Evolutionary conservation across 352 stramenopile genomes (phyloP), one percentile per base, ranked within the genome.

Genomic region (Aphanomyces euteiches): DNA sequence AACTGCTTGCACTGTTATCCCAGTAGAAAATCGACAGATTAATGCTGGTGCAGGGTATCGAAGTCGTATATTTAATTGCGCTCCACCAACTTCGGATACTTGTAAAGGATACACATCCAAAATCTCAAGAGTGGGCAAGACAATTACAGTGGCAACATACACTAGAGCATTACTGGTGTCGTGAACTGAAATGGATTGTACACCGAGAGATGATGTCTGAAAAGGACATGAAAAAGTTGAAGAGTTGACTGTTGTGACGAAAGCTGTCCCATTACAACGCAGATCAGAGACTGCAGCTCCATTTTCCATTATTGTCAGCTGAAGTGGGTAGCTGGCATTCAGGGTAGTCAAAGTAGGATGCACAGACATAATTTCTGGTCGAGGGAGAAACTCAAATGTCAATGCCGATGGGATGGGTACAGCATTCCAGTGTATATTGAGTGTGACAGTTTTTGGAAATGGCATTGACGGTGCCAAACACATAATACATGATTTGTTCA

Each of bases 391-490:
- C 6, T 17, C 4, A 19, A 50, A 66, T 21, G 15, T 38, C 4
- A 47, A 40, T 12, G 57, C 15, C 3, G 41, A 47, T 10, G 19
- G 8, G 13, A 66, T 66, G 19, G 28, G 7, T 56, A n/a, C n/a
- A 12, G 15, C 57, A 12, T 50, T 19, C 57, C 57, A 66, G 8
- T 56, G 7, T n/a, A 66, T 10, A 34, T 12, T 28, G 8, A 66
- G 15, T 37, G 57, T 19, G 15, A 66, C 57, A n/a, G 57, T 54
- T 12, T 37, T 66, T 12, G 57, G 15, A 7, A 19, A 10, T 12
- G 57, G n/a, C 12, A 40, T 10, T n/a, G 57, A 15, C 36, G 63
- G 63, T 15, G 63, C 28, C 15, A 69, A 39, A 47, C 63, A 69
- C 13, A 1, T 17, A 17, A 50, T 8, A 69, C 45, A n/a, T 15